A percentile compares a stretch with the other conserved stretches of the same genome.
phyloP scores from a whole-genome alignment of 2,329 filamentous ascomycete species.

The Ascocoryne sarcoides region DNA sequence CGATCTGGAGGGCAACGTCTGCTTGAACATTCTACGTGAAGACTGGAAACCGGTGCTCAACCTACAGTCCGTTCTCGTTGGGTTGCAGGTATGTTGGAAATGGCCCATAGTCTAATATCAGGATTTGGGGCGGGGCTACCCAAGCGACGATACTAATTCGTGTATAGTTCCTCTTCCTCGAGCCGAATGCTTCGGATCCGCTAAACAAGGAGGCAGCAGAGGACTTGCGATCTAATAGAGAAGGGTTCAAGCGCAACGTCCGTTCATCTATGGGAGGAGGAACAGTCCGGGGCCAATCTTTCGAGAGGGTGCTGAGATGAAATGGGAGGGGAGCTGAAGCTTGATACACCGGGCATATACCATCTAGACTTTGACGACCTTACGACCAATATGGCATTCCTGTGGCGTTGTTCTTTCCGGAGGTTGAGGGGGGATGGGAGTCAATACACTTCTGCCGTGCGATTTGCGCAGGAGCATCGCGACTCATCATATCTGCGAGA shows the following conservation, averaged over 20 bases:
- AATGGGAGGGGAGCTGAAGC: constrained; percentile 3
- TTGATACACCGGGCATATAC: not conserved
- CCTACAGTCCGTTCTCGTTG: constrained; percentile 91
- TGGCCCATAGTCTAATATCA: not conserved
- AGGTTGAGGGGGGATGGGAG: not conserved
- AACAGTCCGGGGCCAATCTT: constrained; percentile 59
- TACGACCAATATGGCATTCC: constrained; percentile 20
- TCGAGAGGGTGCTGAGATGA: constrained; percentile 66
- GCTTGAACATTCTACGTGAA: constrained; percentile 91
- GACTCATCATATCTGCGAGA: too few relatives aligned
- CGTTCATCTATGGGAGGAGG: constrained; percentile 76
- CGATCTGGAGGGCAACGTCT: constrained; percentile 94
- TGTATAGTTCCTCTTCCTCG: constrained; percentile 82
- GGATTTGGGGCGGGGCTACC: not conserved
- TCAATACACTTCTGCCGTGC: not conserved
- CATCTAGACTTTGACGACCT: constrained; percentile 16
- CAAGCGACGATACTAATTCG: constrained; percentile 4
- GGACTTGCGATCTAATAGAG: constrained; percentile 76
- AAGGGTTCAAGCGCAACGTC: constrained; percentile 88
- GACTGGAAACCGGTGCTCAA: constrained; percentile 99
- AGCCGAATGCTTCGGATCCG: constrained; percentile 95
- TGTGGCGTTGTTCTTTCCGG: constrained; percentile 22
- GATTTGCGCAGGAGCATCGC: too few relatives aligned
- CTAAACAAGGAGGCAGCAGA: constrained; percentile 97
- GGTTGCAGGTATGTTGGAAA: constrained; percentile 58